Percentiles rank a stretch among this genome's conserved stretches.
Evolutionary conservation across 208 protist genomes (phyloP).

Genomic region (Herpetomonas tarakana): DNA sequence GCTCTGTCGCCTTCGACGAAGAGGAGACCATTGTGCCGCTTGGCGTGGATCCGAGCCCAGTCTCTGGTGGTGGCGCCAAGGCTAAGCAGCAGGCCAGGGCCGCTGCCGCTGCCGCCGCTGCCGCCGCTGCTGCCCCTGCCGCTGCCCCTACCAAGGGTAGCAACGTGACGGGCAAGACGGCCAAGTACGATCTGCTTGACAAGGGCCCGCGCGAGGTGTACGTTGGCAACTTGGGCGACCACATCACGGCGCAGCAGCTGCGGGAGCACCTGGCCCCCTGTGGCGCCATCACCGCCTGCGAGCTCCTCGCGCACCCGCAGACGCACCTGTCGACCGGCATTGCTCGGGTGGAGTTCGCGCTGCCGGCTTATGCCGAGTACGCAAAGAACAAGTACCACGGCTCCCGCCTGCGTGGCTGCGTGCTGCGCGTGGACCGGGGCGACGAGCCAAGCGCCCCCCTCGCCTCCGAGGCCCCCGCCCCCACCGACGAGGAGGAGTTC

Average conservation of each 20-base stretch:
- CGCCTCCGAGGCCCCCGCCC: slow-evolving; percentile 21
- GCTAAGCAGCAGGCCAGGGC: neutral
- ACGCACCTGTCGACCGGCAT: slow-evolving; percentile 77
- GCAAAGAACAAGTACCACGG: slow-evolving; percentile 81
- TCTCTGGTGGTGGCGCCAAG: slow-evolving; percentile 9
- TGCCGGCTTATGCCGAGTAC: slow-evolving; percentile 82
- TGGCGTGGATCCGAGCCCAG: slow-evolving; percentile 22
- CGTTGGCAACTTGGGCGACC: slow-evolving; percentile 78
- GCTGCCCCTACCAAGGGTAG: slow-evolving; percentile 13
- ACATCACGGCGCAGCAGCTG: slow-evolving; percentile 75
- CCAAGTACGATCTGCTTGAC: slow-evolving; percentile 85
- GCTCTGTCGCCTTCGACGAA: slow-evolving; percentile 12
- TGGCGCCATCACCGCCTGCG: slow-evolving; percentile 55
- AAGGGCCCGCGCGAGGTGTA: slow-evolving; percentile 71
- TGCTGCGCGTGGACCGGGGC: slow-evolving; percentile 85
- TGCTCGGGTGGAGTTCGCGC: slow-evolving; percentile 65
- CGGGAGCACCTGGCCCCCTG: slow-evolving; percentile 74
- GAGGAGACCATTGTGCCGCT: slow-evolving; percentile 39
- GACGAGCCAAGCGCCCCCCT: slow-evolving; percentile 71
- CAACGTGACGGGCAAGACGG: slow-evolving; percentile 66
- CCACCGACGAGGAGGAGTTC: slow-evolving; percentile 45
- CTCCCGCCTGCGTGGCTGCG: slow-evolving; percentile 68
- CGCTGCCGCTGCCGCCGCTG: slow-evolving; percentile 2
- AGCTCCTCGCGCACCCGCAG: slow-evolving; percentile 77
- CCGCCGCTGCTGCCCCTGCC: slow-evolving; percentile 7